phyloP scores from a whole-genome alignment of 1,284 basidiomycete genomes.

The Ustilago shanxiensis region DNA sequence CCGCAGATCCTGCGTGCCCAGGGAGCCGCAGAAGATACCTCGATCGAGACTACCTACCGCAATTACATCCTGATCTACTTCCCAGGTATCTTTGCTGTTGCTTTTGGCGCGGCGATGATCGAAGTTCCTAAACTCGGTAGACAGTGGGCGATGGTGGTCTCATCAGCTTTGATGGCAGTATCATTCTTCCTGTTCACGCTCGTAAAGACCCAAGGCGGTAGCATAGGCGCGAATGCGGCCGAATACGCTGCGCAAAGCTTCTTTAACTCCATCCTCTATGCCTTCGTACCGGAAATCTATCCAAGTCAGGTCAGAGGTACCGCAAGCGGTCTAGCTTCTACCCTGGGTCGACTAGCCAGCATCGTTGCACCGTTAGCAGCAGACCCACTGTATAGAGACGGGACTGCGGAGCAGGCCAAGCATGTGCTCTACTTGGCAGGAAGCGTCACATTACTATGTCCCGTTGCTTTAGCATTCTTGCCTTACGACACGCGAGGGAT shows the following conservation, averaged over 20 bases:
- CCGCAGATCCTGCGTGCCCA: conserved; percentile 70
- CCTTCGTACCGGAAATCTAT: conserved; percentile 71
- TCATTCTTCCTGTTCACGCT: conserved; percentile 71
- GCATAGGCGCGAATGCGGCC: conserved; percentile 67
- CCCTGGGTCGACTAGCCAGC: conserved; percentile 69
- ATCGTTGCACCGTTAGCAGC: conserved; percentile 71
- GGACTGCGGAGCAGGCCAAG: conserved; percentile 40
- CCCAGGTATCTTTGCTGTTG: conserved; percentile 51
- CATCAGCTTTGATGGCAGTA: conserved; percentile 70
- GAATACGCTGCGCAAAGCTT: conserved; percentile 71
- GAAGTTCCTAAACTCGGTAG: conserved; percentile 70
- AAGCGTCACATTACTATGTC: conserved; percentile 54
- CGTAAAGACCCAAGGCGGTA: conserved; percentile 55
- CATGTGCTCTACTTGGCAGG: conserved; percentile 60
- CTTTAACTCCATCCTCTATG: conserved; percentile 72
- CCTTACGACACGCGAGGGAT: conserved; percentile 60
- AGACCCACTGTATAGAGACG: conserved; percentile 77
- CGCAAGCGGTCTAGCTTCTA: conserved; percentile 70
- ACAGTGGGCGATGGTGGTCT: conserved; percentile 71
- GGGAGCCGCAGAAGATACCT: conserved; percentile 64
- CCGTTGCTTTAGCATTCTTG: conserved; percentile 53
- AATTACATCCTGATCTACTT: conserved; percentile 62
- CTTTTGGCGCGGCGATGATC: conserved; percentile 69
- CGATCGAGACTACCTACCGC: conserved; percentile 71
- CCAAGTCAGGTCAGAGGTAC: conserved; percentile 71